A percentile compares a stretch with the other conserved stretches of the same genome.
Conservation (phyloP, 192 early-diverging fungal species). For the Podila minutissima region DNA sequence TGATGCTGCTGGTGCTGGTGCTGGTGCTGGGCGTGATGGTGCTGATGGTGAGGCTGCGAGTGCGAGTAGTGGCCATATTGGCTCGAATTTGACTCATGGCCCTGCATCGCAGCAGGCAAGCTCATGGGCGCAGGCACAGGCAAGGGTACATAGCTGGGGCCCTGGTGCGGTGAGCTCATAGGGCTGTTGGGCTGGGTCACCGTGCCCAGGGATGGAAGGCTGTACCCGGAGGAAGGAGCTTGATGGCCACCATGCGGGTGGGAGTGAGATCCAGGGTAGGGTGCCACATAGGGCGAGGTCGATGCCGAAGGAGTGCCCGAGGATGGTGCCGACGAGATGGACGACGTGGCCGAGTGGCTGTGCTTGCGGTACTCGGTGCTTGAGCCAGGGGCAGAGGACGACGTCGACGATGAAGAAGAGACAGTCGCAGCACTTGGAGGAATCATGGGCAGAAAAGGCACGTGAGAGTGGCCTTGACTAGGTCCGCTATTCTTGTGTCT, state of each 20-base stretch:
- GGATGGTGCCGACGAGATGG: slow-evolving; percentile 26
- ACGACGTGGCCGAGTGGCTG: slow-evolving; percentile 24
- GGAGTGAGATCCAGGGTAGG: slow-evolving; percentile 16
- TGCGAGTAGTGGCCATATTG: slow-evolving; percentile 10
- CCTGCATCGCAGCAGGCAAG: slow-evolving; percentile 23
- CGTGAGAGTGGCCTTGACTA: not conserved
- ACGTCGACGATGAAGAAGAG: not conserved
- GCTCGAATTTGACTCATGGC: slow-evolving; percentile 18
- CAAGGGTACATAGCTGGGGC: slow-evolving; percentile 8
- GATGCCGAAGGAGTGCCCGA: slow-evolving; percentile 29
- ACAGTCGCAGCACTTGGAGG: not conserved
- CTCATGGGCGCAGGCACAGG: slow-evolving; percentile 36
- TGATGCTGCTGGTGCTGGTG: not conserved
- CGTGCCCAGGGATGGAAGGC: slow-evolving; percentile 26
- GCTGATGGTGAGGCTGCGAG: not conserved
- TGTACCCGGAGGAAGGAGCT: slow-evolving; percentile 11
- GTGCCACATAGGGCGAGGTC: slow-evolving; percentile 31
- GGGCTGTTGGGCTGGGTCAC: slow-evolving; percentile 37
- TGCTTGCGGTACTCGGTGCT: slow-evolving; percentile 16
- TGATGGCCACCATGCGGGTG: slow-evolving; percentile 13
- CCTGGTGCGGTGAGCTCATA: slow-evolving; percentile 31
- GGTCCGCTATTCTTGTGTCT: not conserved
- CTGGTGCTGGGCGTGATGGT: not conserved
- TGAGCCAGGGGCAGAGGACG: slow-evolving; percentile 1
- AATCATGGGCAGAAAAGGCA: not conserved